Evolutionary conservation across 305 asterid genomes (phyloP), one percentile per base, ranked within the genome.

Genomic region (Fraxinus xanthoxyloides): DNA sequence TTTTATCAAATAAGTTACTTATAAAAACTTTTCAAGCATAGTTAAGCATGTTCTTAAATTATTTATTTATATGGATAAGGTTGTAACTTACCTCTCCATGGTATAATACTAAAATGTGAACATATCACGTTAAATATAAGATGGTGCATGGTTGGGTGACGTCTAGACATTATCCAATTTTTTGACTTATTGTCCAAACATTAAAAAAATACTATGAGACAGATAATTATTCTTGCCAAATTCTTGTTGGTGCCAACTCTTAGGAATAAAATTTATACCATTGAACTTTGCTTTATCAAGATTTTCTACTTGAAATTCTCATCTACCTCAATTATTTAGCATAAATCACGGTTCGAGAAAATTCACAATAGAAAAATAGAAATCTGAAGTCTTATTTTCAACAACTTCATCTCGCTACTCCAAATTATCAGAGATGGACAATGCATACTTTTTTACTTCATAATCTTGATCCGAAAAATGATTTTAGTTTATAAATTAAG

Each of bases 241-340:
- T 65, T 65, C 10, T 35, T 67, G 74, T 67, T 26, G 74, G 74
- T 10, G 74, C 74, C 74, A 67, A 67, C 74, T 67, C 13, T 67
- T 67, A 67, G 36, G 36, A 67, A 67, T 67, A 67, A 12, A 26
- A 67, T 67, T 12, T 28, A 10, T 67, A 26, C 34, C 74, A 12
- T 24, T 28, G 3, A 10, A 65, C 73, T 12, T 65, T 24, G 36
- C 73, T 28, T 65, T 65, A 4, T 67, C 72, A 65, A 9, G 2
- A 0, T 24, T 65, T 65, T 26, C 72, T 24, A 21, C 30, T 21
- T 7, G 0, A 59, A 7, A 21, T 59, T 59, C 70, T 59, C 24
- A 7, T 23, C 70, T 10, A 24, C 56, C 56, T 46, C 1, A 46
- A 46, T 13, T 46, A 46, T 1, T 28, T 26, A 3, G 19, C 35